A percentile compares a stretch with the other conserved stretches of the same genome.
These are phyloP conservation scores for Candida tallmaniae DNA, from an alignment of 805 yeast genomes.

Conservation along the genomic window DNA sequence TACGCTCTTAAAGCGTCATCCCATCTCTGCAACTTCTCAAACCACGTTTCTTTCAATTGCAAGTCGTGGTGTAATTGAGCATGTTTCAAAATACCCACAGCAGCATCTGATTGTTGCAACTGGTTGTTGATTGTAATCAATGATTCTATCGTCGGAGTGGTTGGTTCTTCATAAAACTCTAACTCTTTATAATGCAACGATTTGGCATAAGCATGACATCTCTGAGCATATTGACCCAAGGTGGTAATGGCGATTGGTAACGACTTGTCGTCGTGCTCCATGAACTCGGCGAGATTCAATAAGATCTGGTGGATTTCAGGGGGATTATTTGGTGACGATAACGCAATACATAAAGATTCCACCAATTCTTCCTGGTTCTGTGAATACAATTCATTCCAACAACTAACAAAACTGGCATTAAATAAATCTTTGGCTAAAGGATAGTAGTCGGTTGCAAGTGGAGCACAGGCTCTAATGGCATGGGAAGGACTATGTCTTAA, in stretches of 20 bases:
- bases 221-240: conserved; percentile 86
- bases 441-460: conserved; percentile 78
- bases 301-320: conserved; percentile 93
- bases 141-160: conserved; percentile 87
- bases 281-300: conserved; percentile 85
- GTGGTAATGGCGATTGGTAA: conserved; percentile 88
- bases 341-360: conserved; percentile 77
- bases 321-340: conserved; percentile 86
- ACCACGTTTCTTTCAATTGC: conserved; percentile 96
- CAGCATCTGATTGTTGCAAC: conserved; percentile 95
- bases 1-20: conserved; percentile 94
- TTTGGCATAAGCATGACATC: conserved; percentile 96
- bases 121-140: conserved; percentile 90
- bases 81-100: conserved; percentile 91
- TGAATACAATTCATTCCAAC: conserved; percentile 90
- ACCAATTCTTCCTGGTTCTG: conserved; percentile 88
- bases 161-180: conserved; percentile 90
- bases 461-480: conserved; percentile 89
- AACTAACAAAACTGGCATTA: conserved; percentile 91
- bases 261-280: conserved; percentile 97
- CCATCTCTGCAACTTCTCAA: conserved; percentile 95
- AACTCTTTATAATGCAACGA: conserved; percentile 94
- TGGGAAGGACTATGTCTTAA: conserved; percentile 92
- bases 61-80: conserved; percentile 88
- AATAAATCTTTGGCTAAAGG: conserved; percentile 88